Percentiles rank a stretch among this genome's conserved stretches.
Conservation (phyloP, 306 rosid species). For the Prunus mira region DNA sequence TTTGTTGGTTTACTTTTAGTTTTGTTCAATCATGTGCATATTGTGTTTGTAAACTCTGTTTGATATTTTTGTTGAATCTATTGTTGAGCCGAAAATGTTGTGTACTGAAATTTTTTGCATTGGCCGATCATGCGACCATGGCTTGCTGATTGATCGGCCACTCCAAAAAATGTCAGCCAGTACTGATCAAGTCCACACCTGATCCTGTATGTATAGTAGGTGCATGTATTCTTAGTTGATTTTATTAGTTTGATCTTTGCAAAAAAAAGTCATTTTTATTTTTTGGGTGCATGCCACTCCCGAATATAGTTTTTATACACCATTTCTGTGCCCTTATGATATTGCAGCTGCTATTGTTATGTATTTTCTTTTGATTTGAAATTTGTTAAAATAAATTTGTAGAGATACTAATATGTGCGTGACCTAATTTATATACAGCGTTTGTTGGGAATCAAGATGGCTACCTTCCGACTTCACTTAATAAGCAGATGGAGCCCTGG, state of each 20-base stretch:
- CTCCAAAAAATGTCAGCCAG: neutral
- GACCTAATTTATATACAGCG: conserved; percentile 49
- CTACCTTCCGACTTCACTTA: conserved; percentile 69
- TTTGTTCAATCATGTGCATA: neutral
- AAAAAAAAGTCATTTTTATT: neutral
- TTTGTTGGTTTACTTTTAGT: neutral
- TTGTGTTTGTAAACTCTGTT: neutral
- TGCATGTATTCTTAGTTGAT: neutral
- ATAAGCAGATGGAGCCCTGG: conserved; percentile 79
- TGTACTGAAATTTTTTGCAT: no score
- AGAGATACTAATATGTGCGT: conserved; percentile 14
- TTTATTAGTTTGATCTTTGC: neutral
- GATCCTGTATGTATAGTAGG: neutral
- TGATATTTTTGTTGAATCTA: neutral
- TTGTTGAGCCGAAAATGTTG: neutral
- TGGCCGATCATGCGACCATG: neutral
- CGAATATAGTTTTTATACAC: neutral
- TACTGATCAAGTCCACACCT: no score
- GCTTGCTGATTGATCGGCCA: neutral
- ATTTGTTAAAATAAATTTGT: neutral
- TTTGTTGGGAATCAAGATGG: conserved; percentile 71
- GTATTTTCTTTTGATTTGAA: neutral
- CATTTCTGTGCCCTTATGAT: neutral
- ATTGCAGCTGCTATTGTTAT: neutral
- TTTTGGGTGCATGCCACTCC: no score